A percentile compares a stretch with the other conserved stretches of the same genome.
Conservation (phyloP, 345 rosid genomes). For the Reutealis trisperma region DNA sequence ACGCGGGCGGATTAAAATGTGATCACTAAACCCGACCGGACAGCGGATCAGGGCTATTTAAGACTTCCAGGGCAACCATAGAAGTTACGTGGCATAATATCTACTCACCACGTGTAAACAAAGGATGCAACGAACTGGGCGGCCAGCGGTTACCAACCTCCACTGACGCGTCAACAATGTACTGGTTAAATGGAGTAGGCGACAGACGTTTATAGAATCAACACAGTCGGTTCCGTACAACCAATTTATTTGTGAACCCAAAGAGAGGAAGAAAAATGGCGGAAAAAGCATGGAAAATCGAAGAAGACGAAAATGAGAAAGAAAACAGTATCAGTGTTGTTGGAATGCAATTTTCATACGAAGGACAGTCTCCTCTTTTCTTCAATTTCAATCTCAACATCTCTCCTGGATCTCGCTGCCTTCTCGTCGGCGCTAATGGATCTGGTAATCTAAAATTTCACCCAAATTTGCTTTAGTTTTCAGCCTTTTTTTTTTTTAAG, state of each 20-base stretch:
- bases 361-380: constrained; percentile 61
- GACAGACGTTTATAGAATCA: not conserved
- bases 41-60: too few species aligned
- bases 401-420: constrained; percentile 81
- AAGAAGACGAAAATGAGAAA: constrained; percentile 29
- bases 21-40: too few species aligned
- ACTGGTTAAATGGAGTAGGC: not conserved
- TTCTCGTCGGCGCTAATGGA: constrained; percentile 92
- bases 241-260: not conserved
- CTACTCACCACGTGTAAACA: constrained; percentile 1
- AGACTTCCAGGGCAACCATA: not conserved
- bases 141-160: not conserved
- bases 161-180: constrained; percentile 14
- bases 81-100: constrained; percentile 5
- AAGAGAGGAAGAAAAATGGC: constrained; percentile 33
- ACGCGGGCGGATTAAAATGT: too few species aligned
- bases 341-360: constrained; percentile 83
- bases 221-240: not conserved
- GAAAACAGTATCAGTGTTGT: constrained; percentile 49
- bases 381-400: constrained; percentile 63
- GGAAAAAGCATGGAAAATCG: constrained; percentile 16
- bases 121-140: not conserved
- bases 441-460: constrained; percentile 51
- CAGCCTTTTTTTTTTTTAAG: not conserved
- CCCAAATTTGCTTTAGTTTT: not conserved